A percentile compares a stretch with the other conserved stretches of the same genome.
Evolutionary conservation across 164 flowering plant species (phyloP).

Genomic region (Pachysandra terminalis): DNA sequence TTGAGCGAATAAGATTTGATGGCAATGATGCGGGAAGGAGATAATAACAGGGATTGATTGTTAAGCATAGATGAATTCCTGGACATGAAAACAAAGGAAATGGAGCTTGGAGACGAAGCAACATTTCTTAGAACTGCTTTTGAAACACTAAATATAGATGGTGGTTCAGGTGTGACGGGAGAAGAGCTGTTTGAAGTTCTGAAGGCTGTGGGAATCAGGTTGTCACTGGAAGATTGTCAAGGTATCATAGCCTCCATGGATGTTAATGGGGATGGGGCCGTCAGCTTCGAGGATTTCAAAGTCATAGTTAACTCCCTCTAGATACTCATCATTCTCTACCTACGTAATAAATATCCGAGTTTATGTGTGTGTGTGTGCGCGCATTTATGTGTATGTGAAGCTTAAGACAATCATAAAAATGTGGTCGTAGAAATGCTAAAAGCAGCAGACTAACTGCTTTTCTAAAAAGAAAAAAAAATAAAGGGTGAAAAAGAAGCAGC

Average conservation of each 20-base stretch:
- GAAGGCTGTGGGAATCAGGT: slow-evolving; percentile 16
- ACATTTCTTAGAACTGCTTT: slow-evolving; percentile 22
- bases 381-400: no score
- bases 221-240: slow-evolving; percentile 34
- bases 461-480: neutral
- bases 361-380: no score
- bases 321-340: neutral
- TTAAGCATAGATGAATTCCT: slow-evolving; percentile 48
- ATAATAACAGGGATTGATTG: slow-evolving; percentile 35
- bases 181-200: slow-evolving; percentile 30
- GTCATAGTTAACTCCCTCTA: slow-evolving; percentile 37
- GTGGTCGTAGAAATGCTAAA: no score
- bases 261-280: slow-evolving; percentile 47
- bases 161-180: slow-evolving; percentile 30
- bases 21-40: slow-evolving; percentile 44
- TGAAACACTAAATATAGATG: slow-evolving; percentile 26
- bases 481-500: neutral
- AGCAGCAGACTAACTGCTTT: no score
- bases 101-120: slow-evolving; percentile 34
- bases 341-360: no score
- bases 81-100: slow-evolving; percentile 41
- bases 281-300: slow-evolving; percentile 35
- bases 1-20: slow-evolving; percentile 35
- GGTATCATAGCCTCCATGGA: slow-evolving; percentile 38
- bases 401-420: no score